Percentiles rank a stretch among this genome's conserved stretches.
These are phyloP conservation scores for Colletotrichum higginsianum DNA, from an alignment of 2,329 filamentous ascomycete species.

Conservation along the genomic window DNA sequence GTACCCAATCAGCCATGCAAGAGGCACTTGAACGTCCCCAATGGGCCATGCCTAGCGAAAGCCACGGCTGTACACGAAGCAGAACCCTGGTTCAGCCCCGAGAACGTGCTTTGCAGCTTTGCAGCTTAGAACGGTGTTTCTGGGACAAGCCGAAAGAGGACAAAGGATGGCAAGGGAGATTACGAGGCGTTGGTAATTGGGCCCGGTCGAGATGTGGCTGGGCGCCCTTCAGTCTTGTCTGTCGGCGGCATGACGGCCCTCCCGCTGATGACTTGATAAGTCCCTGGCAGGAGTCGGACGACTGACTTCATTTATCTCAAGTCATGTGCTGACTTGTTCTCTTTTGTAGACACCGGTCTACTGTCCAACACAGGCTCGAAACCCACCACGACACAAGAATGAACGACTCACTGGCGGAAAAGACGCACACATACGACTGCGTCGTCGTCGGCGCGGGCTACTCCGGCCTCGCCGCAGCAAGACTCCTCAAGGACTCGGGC, in stretches of 20 bases:
- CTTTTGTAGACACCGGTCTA: not conserved
- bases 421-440: conserved; percentile 34
- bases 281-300: too few species aligned
- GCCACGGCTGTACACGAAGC: not conserved
- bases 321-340: not conserved
- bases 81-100: too few species aligned
- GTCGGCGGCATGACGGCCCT: too few species aligned
- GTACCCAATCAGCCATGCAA: too few species aligned
- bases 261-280: too few species aligned
- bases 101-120: not conserved
- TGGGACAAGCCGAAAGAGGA: not conserved
- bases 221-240: not conserved
- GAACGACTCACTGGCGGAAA: not conserved
- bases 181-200: conserved; percentile 28
- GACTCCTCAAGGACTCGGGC: conserved; percentile 31
- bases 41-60: too few species aligned
- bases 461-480: conserved; percentile 36
- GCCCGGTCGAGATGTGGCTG: conserved; percentile 14
- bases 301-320: not conserved
- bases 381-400: not conserved
- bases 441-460: conserved; percentile 41
- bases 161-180: conserved; percentile 16
- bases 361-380: not conserved
- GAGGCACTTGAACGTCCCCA: not conserved
- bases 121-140: not conserved